Percentiles rank a stretch among this genome's conserved stretches.
Conservation (phyloP, 257 asterid species). For the Nicotiana benthamiana region DNA sequence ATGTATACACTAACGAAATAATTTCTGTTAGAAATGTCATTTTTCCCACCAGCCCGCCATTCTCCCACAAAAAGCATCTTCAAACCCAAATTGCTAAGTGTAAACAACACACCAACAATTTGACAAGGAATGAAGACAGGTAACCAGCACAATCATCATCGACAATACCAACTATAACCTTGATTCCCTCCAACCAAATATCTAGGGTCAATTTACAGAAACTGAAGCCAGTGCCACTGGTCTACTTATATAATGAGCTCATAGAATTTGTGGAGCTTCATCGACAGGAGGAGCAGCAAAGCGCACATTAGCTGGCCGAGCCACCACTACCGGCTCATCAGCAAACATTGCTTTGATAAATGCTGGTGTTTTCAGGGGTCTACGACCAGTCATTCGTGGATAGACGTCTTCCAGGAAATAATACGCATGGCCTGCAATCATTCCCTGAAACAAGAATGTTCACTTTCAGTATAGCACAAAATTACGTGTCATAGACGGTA, state of each 20-base stretch:
- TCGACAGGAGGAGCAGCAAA: slow-evolving; percentile 86
- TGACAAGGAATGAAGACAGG: slow-evolving; percentile 6
- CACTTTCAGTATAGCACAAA: not conserved
- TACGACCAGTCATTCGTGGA: slow-evolving; percentile 85
- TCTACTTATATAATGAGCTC: not conserved
- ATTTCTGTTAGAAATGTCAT: not conserved
- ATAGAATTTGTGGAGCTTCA: slow-evolving; percentile 35
- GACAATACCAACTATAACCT: not conserved
- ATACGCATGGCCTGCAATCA: slow-evolving; percentile 98
- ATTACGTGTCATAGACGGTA: no score
- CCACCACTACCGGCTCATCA: slow-evolving; percentile 85
- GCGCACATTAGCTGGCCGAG: slow-evolving; percentile 68
- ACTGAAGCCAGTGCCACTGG: not conserved
- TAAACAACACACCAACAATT: not conserved
- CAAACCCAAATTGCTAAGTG: not conserved
- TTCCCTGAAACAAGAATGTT: slow-evolving; percentile 51
- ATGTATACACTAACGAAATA: not conserved
- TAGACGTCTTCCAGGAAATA: slow-evolving; percentile 87
- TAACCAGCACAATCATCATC: not conserved
- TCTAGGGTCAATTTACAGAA: slow-evolving; percentile 6
- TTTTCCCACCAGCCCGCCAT: slow-evolving; percentile 11
- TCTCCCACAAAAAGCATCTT: slow-evolving; percentile 7
- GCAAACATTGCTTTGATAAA: slow-evolving; percentile 67
- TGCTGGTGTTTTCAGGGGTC: slow-evolving; percentile 80
- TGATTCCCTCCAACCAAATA: slow-evolving; percentile 4